These are phyloP conservation scores for Orbilia javanica DNA, from an alignment of 2,329 filamentous ascomycete genomes.

Conservation along the genomic window DNA sequence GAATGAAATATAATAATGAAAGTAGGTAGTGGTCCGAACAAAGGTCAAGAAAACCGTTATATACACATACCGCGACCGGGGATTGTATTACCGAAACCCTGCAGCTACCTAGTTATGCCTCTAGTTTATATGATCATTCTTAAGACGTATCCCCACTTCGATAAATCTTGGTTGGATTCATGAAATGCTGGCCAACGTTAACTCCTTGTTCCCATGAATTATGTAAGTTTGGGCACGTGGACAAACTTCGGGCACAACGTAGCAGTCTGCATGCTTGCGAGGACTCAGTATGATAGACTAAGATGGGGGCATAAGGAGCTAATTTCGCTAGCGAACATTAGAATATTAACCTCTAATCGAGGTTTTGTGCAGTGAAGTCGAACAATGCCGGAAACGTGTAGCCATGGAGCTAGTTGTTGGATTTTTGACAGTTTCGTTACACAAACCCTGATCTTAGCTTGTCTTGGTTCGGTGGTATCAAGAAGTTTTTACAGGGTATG, in stretches of 20 bases:
- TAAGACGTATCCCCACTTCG: background rate
- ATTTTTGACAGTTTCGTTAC: background rate
- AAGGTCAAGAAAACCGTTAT: background rate
- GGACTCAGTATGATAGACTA: background rate
- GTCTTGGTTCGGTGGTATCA: background rate
- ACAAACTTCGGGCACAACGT: background rate
- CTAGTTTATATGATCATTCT: no score
- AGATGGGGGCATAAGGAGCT: no score
- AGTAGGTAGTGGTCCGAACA: background rate
- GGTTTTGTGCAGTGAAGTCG: background rate
- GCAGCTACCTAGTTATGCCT: no score
- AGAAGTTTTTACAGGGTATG: background rate
- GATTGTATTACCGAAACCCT: background rate
- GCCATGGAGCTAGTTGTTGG: background rate
- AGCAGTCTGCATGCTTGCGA: background rate
- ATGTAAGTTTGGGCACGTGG: background rate
- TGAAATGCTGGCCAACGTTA: background rate
- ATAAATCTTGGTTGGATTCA: no score
- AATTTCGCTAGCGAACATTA: no score
- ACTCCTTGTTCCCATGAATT: no score
- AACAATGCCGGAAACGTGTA: background rate
- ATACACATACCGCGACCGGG: background rate
- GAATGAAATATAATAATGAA: slow-evolving; percentile 7
- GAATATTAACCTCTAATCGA: no score
- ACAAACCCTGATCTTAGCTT: background rate